Conservation (phyloP, 1,284 basidiomycete species). For the Meira nashicola region DNA sequence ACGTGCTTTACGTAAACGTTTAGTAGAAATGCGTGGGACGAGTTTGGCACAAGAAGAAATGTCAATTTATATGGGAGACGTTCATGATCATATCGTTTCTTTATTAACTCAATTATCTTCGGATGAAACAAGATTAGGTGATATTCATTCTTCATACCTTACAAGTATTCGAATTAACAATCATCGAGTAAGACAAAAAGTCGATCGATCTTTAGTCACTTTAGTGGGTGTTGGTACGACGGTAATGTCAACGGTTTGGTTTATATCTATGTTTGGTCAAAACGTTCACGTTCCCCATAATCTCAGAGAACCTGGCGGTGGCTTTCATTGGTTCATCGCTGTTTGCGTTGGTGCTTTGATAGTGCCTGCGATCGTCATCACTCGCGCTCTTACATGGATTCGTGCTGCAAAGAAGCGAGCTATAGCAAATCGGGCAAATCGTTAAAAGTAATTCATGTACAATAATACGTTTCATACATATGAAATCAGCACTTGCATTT, state of each 20-base stretch:
- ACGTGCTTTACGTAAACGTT: slow-evolving; percentile 71
- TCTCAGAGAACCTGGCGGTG: slow-evolving; percentile 26
- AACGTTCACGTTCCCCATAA: slow-evolving; percentile 60
- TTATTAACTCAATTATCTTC: slow-evolving; percentile 79
- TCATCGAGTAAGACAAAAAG: slow-evolving; percentile 54
- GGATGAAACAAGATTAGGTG: slow-evolving; percentile 79
- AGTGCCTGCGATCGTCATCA: neutral
- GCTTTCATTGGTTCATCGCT: slow-evolving; percentile 1
- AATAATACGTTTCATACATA: too few species aligned
- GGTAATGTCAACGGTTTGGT: neutral
- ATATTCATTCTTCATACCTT: slow-evolving; percentile 80
- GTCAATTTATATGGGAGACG: slow-evolving; percentile 79
- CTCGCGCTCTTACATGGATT: neutral
- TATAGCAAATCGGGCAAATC: neutral
- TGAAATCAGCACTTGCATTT: too few species aligned
- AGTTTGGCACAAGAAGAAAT: slow-evolving; percentile 35
- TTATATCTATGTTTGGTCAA: slow-evolving; percentile 62
- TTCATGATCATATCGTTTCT: slow-evolving; percentile 88
- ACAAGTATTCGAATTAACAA: slow-evolving; percentile 68
- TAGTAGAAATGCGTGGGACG: slow-evolving; percentile 52
- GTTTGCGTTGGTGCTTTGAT: neutral
- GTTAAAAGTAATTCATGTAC: neutral
- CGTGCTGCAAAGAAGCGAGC: neutral
- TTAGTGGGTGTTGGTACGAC: slow-evolving; percentile 62
- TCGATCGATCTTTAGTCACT: slow-evolving; percentile 25